Base-by-base conservation (phyloP, 2,329 filamentous ascomycete genomes). In the Incumbomyces delicatus region DNA sequence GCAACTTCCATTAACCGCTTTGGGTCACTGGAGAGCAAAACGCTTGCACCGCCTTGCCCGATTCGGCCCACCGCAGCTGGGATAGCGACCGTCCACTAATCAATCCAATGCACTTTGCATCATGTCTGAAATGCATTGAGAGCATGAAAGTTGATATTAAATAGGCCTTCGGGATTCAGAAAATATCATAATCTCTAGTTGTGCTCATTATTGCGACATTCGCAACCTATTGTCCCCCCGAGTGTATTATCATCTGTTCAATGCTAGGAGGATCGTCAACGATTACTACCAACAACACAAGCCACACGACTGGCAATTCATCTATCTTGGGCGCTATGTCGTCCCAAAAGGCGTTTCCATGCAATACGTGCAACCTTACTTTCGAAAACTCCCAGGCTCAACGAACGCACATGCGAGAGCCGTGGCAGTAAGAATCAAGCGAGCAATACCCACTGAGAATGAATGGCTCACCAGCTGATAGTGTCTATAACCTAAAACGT, bases 381-480 rank as follows among this genome's bases (percentile, higher is more conserved):
- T 58, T 58, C 36, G 8, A 50, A 44, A 46, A 51, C 49, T 44
- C 53, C 17, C 49, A 53, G 42, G 53, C 50, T 11, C 57, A 60
- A 47, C 49, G 57, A 14, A 43, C 30, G 41, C 58, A 60, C 44
- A 60, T 60, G 57, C 56, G 54, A 54, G 49, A 56, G 39, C 49
- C 57, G 36, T 60, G 58, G 58, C 58, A 60, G 58, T 60, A 58
- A 14, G 44, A 50, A 18, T 14, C 35, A 41, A 40, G 16, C 16
- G 20, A 27, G 4, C 5, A 34, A 18, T 20, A 41, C 34, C 44
- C 11, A 16, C 12, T 40, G 45, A 37, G 46, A 41, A 11, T 50
- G 14, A 31, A 47, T 10, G 42, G 41, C 40, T 60, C 38, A 60
- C 52, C 41, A 43, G 12, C n/a, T 20, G 44, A 42, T 27, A 55